A percentile compares a stretch with the other conserved stretches of the same genome.
phyloP scores from a whole-genome alignment of 2,329 filamentous ascomycete species.

The Grosmannia huntii region DNA sequence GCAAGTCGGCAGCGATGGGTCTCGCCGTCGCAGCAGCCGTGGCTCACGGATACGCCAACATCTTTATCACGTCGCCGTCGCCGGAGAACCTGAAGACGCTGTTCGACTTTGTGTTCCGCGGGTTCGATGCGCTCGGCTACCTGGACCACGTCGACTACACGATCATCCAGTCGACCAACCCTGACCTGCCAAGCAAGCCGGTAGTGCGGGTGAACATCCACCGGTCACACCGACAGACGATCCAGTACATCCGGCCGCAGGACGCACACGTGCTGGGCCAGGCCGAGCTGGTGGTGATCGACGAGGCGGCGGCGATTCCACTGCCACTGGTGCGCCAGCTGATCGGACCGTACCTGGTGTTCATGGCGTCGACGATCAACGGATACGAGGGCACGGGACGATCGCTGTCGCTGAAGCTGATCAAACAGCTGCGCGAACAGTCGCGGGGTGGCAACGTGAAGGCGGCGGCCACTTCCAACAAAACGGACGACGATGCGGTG shows the following conservation, averaged over 20 bases:
- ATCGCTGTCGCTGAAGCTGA: constrained; percentile 88
- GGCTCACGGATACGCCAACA: constrained; percentile 95
- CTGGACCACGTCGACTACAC: constrained; percentile 94
- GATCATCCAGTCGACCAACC: constrained; percentile 95
- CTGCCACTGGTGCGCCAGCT: constrained; percentile 84
- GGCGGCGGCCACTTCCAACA: constrained; percentile 25
- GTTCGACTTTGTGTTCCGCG: constrained; percentile 97
- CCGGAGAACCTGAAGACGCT: constrained; percentile 97
- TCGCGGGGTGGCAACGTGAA: constrained; percentile 41
- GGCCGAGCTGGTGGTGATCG: constrained; percentile 88
- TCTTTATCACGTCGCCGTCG: constrained; percentile 96
- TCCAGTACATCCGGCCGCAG: constrained; percentile 95
- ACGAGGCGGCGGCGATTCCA: constrained; percentile 94
- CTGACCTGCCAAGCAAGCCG: constrained; percentile 89
- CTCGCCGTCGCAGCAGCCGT: constrained; percentile 89
- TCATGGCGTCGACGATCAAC: constrained; percentile 99
- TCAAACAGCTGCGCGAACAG: constrained; percentile 92
- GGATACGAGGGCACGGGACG: constrained; percentile 95
- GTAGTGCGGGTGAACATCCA: constrained; percentile 96
- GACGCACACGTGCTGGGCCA: constrained; percentile 92
- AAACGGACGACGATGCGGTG: constrained; percentile 32
- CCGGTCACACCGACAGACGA: constrained; percentile 88
- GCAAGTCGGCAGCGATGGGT: constrained; percentile 92
- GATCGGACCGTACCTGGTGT: constrained; percentile 92
- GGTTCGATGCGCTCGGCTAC: constrained; percentile 88